These are phyloP conservation scores for Geranium incanum DNA, from an alignment of 441 rosid genomes.

Conservation along the genomic window DNA sequence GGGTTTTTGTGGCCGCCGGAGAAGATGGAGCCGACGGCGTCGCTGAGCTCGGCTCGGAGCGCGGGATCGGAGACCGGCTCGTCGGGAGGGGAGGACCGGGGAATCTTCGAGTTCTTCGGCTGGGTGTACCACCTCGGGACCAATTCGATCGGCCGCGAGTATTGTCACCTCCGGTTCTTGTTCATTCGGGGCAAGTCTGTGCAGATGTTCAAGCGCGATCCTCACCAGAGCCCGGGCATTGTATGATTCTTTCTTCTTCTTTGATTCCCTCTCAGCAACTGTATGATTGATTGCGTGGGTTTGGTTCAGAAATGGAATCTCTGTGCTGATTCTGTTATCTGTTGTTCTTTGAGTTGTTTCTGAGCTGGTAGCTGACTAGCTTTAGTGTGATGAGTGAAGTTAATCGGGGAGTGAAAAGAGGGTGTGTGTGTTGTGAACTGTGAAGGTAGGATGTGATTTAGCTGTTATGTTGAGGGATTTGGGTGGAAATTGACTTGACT, in stretches of 20 bases:
- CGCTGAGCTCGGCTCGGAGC: neutral
- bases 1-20: neutral
- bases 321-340: neutral
- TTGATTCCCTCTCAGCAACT: neutral
- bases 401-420: neutral
- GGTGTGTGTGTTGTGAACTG: neutral
- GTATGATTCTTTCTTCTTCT: constrained; percentile 5
- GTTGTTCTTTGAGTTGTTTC: neutral
- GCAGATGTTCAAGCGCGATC: constrained; percentile 23
- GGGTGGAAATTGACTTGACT: neutral
- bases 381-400: neutral
- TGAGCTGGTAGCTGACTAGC: neutral
- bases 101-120: constrained; percentile 18
- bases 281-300: neutral
- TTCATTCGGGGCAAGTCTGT: constrained; percentile 22
- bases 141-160: constrained; percentile 20
- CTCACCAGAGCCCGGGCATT: constrained; percentile 22
- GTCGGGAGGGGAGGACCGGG: constrained; percentile 12
- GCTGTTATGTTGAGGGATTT: neutral
- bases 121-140: constrained; percentile 22
- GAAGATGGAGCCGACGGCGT: constrained; percentile 10
- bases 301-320: neutral
- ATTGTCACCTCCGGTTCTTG: constrained; percentile 19
- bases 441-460: neutral
- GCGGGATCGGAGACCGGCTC: constrained; percentile 19